Conservation (phyloP, 805 yeast species). For the Komagataella kurtzmanii region DNA sequence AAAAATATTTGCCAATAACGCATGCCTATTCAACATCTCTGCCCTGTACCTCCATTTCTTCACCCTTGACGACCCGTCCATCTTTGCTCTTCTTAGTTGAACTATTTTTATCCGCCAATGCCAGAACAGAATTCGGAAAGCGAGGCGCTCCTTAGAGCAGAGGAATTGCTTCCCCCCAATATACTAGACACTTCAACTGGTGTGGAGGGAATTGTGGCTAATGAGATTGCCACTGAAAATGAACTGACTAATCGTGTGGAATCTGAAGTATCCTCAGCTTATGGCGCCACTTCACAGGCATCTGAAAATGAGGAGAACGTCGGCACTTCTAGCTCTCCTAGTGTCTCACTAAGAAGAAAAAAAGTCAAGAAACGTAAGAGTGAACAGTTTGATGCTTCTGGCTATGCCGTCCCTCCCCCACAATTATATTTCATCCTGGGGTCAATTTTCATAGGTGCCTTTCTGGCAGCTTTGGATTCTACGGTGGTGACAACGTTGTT, state of each 20-base stretch:
- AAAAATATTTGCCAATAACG: background rate
- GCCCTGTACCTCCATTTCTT: background rate
- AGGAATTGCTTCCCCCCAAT: background rate
- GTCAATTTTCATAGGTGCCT: conserved; percentile 32
- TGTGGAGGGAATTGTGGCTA: conserved; percentile 6
- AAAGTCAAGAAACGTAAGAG: background rate
- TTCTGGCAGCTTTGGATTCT: conserved; percentile 52
- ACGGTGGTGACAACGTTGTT: conserved; percentile 57
- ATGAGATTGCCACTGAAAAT: conserved; percentile 5
- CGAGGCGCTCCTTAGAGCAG: background rate
- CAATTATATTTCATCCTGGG: conserved; percentile 20
- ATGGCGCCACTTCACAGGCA: background rate
- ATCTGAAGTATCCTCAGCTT: background rate
- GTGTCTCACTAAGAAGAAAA: background rate
- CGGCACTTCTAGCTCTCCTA: background rate
- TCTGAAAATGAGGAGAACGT: background rate
- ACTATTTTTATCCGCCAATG: background rate
- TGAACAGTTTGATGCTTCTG: background rate
- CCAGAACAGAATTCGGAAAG: background rate
- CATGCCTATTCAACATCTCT: background rate
- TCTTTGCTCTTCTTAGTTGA: background rate
- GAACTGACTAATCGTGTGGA: background rate
- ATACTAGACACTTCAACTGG: conserved; percentile 5
- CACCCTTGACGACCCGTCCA: background rate
- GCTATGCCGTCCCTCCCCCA: conserved; percentile 10